phyloP scores from a whole-genome alignment of 2,329 filamentous ascomycete species.

The Akanthomyces uredinophilus region DNA sequence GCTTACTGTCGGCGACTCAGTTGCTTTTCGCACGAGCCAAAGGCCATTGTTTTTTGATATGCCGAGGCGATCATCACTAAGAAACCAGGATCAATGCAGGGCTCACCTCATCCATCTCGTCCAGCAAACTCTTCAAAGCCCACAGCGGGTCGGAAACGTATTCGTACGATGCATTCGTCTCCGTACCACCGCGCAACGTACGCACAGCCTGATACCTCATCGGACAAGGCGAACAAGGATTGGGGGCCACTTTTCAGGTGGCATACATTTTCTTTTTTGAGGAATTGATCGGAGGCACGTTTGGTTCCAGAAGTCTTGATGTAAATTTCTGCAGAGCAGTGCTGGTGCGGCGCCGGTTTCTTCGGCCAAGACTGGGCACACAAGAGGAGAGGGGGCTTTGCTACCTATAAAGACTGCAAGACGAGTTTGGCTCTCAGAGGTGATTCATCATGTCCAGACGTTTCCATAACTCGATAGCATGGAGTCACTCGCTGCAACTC shows the following conservation, averaged over 20 bases:
- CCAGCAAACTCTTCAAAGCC: neutral
- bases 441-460: neutral
- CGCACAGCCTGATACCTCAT: neutral
- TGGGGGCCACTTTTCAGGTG: neutral
- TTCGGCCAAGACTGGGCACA: neutral
- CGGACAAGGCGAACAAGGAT: neutral
- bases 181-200: neutral
- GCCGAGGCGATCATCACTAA: neutral
- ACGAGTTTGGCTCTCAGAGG: neutral
- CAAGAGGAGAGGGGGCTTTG: neutral
- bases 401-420: neutral
- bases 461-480: neutral
- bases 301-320: too few relatives aligned
- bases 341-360: neutral
- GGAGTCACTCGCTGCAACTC: neutral
- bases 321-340: neutral
- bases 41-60: too few relatives aligned
- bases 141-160: neutral
- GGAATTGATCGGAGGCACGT: neutral
- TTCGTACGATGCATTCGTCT: neutral
- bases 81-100: neutral
- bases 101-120: neutral
- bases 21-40: neutral
- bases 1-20: neutral
- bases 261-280: neutral